Percentiles rank a stretch among this genome's conserved stretches.
These are phyloP conservation scores for Funneliformis caledonium DNA, from an alignment of 371 early-diverging fungal genomes.

Conservation along the genomic window DNA sequence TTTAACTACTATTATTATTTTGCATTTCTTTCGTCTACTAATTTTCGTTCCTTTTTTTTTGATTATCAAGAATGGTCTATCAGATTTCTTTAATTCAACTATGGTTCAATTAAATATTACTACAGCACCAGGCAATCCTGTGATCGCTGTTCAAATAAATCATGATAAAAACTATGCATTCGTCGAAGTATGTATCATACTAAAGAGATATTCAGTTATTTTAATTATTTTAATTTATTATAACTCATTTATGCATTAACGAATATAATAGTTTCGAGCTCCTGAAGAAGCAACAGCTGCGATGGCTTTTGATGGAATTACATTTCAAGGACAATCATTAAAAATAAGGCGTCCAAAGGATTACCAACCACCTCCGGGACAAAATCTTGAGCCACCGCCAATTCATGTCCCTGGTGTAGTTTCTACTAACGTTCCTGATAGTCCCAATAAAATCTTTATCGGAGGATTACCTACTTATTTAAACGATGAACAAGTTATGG, in stretches of 20 bases:
- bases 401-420: conserved; percentile 68
- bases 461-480: conserved; percentile 92
- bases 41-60: background rate
- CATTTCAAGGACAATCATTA: conserved; percentile 81
- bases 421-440: conserved; percentile 84
- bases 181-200: conserved; percentile 71
- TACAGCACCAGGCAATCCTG: conserved; percentile 64
- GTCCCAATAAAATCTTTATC: conserved; percentile 92
- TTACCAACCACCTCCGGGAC: conserved; percentile 78
- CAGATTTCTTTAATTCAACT: conserved; percentile 86
- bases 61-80: conserved; percentile 61
- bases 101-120: conserved; percentile 75
- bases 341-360: conserved; percentile 96
- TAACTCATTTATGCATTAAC: background rate
- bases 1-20: background rate
- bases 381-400: conserved; percentile 53
- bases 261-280: conserved; percentile 68
- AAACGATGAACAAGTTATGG: conserved; percentile 92
- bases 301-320: conserved; percentile 91
- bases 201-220: background rate
- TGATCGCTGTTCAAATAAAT: conserved; percentile 85
- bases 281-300: conserved; percentile 90
- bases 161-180: conserved; percentile 94
- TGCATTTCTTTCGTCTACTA: background rate
- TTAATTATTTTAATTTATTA: background rate